phyloP scores from a whole-genome alignment of 1,139 yeast genomes.

The Hyphopichia buzzinii region DNA sequence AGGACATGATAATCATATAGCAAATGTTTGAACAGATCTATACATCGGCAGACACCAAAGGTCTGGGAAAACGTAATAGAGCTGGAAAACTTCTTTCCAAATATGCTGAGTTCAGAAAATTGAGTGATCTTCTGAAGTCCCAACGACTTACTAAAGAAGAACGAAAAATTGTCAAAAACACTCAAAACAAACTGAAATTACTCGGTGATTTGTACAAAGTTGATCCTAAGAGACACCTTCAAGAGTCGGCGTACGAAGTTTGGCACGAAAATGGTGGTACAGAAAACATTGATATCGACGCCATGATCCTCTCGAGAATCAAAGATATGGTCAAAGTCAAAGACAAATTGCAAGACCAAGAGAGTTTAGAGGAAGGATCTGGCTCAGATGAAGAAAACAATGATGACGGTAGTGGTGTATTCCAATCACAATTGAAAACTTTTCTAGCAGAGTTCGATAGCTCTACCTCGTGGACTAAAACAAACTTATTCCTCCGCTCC shows the following conservation, averaged over 20 bases:
- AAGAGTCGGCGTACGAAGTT: constrained; percentile 36
- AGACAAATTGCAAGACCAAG: too few relatives aligned
- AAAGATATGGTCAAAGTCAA: constrained; percentile 8
- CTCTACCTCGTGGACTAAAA: constrained; percentile 19
- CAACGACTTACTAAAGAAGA: constrained; percentile 8
- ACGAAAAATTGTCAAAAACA: constrained; percentile 11
- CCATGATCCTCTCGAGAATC: constrained; percentile 3
- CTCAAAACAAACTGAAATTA: constrained; percentile 12
- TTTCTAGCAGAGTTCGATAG: constrained; percentile 20
- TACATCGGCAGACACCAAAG: background rate
- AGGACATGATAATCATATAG: background rate
- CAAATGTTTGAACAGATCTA: background rate
- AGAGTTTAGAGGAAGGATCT: too few relatives aligned
- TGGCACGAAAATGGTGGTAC: constrained; percentile 27
- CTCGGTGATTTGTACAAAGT: constrained; percentile 14
- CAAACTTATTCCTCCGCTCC: constrained; percentile 21
- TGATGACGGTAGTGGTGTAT: constrained; percentile 6
- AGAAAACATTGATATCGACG: too few relatives aligned
- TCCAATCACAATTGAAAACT: constrained; percentile 13
- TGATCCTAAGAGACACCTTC: constrained; percentile 20
- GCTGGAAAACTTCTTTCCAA: constrained; percentile 12
- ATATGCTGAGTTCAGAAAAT: constrained; percentile 18
- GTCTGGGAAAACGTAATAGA: background rate
- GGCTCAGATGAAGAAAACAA: constrained; percentile 6
- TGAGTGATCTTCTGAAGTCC: constrained; percentile 12